Conservation (phyloP, 2,329 filamentous ascomycete species). For the Colletotrichum higginsianum region DNA sequence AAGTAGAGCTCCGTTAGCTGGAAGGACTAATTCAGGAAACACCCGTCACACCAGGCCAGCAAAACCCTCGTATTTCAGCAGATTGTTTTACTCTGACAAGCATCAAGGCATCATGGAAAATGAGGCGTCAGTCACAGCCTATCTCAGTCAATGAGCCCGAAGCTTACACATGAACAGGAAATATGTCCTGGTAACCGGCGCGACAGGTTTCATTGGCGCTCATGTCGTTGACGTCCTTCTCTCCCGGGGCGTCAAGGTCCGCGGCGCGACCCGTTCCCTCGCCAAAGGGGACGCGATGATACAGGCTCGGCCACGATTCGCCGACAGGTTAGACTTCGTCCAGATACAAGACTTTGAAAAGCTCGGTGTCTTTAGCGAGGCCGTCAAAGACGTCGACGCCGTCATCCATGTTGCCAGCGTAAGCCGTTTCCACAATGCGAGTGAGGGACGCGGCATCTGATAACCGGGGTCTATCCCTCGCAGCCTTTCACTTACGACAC, state of each 20-base stretch:
- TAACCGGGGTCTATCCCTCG: not conserved
- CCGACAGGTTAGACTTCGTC: conserved; percentile 57
- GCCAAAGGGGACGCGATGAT: conserved; percentile 54
- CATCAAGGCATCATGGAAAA: not conserved
- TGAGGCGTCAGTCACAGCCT: not conserved
- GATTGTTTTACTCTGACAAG: no score
- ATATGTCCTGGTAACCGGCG: conserved; percentile 27
- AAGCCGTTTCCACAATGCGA: conserved; percentile 32
- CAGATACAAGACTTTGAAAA: conserved; percentile 59
- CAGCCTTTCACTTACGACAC: conserved; percentile 61
- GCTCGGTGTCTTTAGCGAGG: conserved; percentile 53
- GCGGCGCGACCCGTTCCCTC: conserved; percentile 49
- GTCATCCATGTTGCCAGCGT: conserved; percentile 63
- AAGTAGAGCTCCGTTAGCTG: not conserved
- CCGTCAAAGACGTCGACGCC: conserved; percentile 57
- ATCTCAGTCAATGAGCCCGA: not conserved
- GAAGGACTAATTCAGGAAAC: no score
- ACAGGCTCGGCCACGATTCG: conserved; percentile 53
- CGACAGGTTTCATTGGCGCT: conserved; percentile 46
- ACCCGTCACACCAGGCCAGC: no score
- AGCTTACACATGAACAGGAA: conserved; percentile 15
- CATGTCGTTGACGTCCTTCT: conserved; percentile 53
- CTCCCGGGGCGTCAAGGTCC: conserved; percentile 49
- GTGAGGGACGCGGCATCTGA: not conserved
- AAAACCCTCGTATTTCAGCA: no score